Percentiles rank a stretch among this genome's conserved stretches.
Evolutionary conservation across 2,329 filamentous ascomycete genomes (phyloP).

Genomic region (Chaetothyriales sp.): DNA sequence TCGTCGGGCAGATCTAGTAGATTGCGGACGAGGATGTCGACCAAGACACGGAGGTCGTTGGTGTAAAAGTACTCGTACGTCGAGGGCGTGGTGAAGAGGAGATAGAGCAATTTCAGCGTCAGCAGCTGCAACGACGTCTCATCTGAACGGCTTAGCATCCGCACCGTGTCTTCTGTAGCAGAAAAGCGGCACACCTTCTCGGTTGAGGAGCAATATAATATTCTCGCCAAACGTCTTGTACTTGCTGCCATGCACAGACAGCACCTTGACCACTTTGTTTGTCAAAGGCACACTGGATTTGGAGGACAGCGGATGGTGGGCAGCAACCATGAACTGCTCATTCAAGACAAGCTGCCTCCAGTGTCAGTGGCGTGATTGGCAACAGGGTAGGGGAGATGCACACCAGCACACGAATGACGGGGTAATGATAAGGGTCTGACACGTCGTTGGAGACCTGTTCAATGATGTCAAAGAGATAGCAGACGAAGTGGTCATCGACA

Average conservation of each 20-base stretch:
- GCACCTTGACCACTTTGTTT: slow-evolving; percentile 83
- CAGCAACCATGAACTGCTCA: slow-evolving; percentile 88
- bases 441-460: slow-evolving; percentile 76
- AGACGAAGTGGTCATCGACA: slow-evolving; percentile 65
- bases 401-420: slow-evolving; percentile 83
- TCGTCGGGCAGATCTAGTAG: slow-evolving; percentile 90
- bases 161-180: background rate
- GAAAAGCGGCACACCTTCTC: slow-evolving; percentile 47
- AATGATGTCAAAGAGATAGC: slow-evolving; percentile 72
- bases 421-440: slow-evolving; percentile 89
- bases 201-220: slow-evolving; percentile 84
- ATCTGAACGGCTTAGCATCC: slow-evolving; percentile 27
- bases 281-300: slow-evolving; percentile 47
- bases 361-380: slow-evolving; percentile 10
- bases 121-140: slow-evolving; percentile 88
- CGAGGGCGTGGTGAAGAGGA: slow-evolving; percentile 79
- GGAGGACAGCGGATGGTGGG: slow-evolving; percentile 37
- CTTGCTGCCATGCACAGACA: slow-evolving; percentile 63
- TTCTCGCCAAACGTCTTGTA: slow-evolving; percentile 98
- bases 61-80: slow-evolving; percentile 99
- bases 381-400: slow-evolving; percentile 22
- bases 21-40: slow-evolving; percentile 94
- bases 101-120: slow-evolving; percentile 90
- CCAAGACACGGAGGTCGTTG: slow-evolving; percentile 83
- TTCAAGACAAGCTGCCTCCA: slow-evolving; percentile 68